Evolutionary conservation across 768 basidiomycete genomes (phyloP), one percentile per base, ranked within the genome.

Genomic region (Lactifluus subvellereus): DNA sequence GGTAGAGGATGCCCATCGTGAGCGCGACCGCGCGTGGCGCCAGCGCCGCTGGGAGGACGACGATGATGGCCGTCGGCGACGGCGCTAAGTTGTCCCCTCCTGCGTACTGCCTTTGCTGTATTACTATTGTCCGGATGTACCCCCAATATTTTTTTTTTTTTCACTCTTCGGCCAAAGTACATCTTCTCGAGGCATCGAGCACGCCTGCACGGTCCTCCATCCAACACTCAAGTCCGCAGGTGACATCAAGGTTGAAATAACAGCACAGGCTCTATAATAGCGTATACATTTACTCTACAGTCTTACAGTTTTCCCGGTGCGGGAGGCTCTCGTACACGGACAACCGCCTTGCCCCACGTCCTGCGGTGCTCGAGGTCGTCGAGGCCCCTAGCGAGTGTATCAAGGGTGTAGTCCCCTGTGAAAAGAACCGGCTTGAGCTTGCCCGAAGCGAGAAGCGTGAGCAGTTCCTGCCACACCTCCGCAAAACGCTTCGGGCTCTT

Each of bases 261-360:
- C 8, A 42, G 4, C 16, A 33, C 50, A 51, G 32, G 18, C 10
- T 8, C 16, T 30, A 20, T 16, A 32, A 18, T 30, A 14, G 30
- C 6, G 10, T 11, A 30, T 42, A 30, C 10, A 51, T n/a, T 14
- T 13, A 27, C 2, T 49, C n/a, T 38, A 49, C 7, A 7, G 14
- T 38, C 58, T 82, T 61, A 74, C 54, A 85, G 71, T 70, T 79
- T 86, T 4, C 81, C 75, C 56, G 65, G 76, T 59, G 68, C 69
- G 6, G 72, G 71, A 8, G 86, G 84, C 32, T 84, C 79, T 58
- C 78, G 80, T 52, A 97, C 72, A 58, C 78, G 79, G 6, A 91
- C 81, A 30, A 94, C 77, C 0, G 80, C 89, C 71, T 97, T 98
- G 0, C 96, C 96, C 91, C 93, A 98, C 6, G 93, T 95, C 75